Evolutionary conservation across 768 basidiomycete species (phyloP).

Genomic region (Termitomyces eurrhizus): DNA sequence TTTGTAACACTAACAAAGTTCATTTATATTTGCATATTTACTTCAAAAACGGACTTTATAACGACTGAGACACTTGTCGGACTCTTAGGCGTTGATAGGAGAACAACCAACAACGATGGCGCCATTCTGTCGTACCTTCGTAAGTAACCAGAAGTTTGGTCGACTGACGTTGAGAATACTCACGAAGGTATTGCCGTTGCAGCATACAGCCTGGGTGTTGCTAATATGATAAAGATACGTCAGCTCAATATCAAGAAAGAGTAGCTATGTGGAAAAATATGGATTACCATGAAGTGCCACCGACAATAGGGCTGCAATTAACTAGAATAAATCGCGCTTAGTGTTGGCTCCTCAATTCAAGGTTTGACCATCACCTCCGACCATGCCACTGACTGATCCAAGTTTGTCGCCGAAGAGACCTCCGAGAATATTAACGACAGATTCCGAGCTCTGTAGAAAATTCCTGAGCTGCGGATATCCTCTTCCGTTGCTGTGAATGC

Average conservation of each 20-base stretch:
- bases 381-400: not conserved
- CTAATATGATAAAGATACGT: not conserved
- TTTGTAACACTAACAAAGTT: not conserved
- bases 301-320: constrained; percentile 13
- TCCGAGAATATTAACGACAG: constrained; percentile 1
- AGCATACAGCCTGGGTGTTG: constrained; percentile 18
- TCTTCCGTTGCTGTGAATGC: not conserved
- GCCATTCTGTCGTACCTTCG: constrained; percentile 9
- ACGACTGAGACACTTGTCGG: not conserved
- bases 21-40: not conserved
- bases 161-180: not conserved
- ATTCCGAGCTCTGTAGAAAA: not conserved
- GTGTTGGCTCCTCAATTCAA: not conserved
- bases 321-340: constrained; percentile 1
- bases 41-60: not conserved
- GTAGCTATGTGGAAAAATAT: not conserved
- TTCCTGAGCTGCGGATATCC: not conserved
- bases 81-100: constrained; percentile 16
- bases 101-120: constrained; percentile 14
- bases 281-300: constrained; percentile 7
- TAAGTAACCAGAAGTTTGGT: not conserved
- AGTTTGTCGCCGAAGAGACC: constrained; percentile 12
- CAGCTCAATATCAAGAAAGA: not conserved
- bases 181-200: constrained; percentile 18
- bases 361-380: constrained; percentile 9